Base-by-base conservation (phyloP, 257 asterid genomes). In the Nicotiana paniculata region DNA sequence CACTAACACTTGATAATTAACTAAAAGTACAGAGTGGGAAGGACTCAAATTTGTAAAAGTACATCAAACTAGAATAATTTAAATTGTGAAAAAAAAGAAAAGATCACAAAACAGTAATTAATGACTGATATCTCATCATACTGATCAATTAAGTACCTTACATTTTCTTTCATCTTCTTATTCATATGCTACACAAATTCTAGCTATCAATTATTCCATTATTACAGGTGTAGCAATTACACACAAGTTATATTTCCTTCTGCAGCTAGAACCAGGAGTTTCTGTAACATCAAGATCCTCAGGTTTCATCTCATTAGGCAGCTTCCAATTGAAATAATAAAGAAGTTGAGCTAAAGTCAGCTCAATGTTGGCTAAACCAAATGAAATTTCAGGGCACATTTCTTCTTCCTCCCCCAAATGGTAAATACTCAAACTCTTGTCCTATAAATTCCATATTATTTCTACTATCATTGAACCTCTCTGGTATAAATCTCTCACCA, bases 341-440 rank as follows among this genome's bases (percentile, higher is more conserved):
- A 68, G 39, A 68, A 68, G 55, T 68, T 68, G 55, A 68, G 77
- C 55, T 35, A 68, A 37, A 37, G 77, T 53, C 18, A 68, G 10
- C 55, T 39, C 77, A 37, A 69, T 24, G 39, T 39, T 37, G 11
- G 77, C 16, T n/a, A 69, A 69, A 39, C 77, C 57, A 69, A 69
- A 68, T 68, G 32, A 68, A 68, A 68, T 68, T 37, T 32, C 57
- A 18, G 57, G 57, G 57, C 57, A 53, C 57, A 53, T 68, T 21
- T 68, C 77, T 68, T 18, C 77, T 68, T 68, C 77, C 77, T 69
- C 77, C 77, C 0, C 77, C 77, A n/a, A 69, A 69, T n/a, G 77
- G 77, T 1, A 69, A 18, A 39, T 69, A 69, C 57, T 69, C 77
- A n/a, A n/a, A 69, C 5, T 69, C 43, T 0, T 69, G 57, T n/a